Evolutionary conservation across 163 green algal genomes (phyloP), one percentile per base, ranked within the genome.

Genomic region (Chloromonas sp.): DNA sequence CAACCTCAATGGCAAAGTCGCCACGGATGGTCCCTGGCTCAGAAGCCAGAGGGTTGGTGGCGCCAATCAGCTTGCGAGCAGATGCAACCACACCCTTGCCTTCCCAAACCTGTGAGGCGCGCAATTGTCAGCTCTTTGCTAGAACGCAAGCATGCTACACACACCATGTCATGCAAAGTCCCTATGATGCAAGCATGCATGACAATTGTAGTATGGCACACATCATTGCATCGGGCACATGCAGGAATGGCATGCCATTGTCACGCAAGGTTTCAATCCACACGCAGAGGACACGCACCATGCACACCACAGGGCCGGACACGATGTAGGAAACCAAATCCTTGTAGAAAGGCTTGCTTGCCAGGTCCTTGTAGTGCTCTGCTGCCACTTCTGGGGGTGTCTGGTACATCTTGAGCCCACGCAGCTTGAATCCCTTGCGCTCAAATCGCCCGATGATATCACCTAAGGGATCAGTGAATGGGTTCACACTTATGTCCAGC

Each of bases 391-490:
- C 89, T 85, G 94, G 92, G n/a, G 94, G 92, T 15, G 89, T 95
- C 82, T 97, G 92, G 89, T 96, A 97, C 82, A 98, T 88, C 92
- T 99, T 99, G 57, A 99, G 89, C 3, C 86, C 95, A 3, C 89
- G 87, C 74, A 99, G 92, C 88, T 97, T 93, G 94, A 98, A 99
- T 60, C 97, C 97, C 90, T 99, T 99, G 60, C 87, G 85, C 94
- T 99, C 97, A 86, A 99, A 99, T 5, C 97, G 93, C 80, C 87
- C 88, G 87, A 99, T 98, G 86, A 99, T 97, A 1, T 99, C 94
- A 60, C 96, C 85, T 86, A 74, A 74, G 66, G 66, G 5, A 74
- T 74, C 66, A 74, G 66, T 74, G 66, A 58, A 82, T n/a, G n/a
- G 78, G 78, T n/a, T n/a, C 36, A 36, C 36, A 36, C 36, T 36